These are phyloP conservation scores for Diplosphaera chodatii DNA, from an alignment of 139 green algal species.

Conservation along the genomic window DNA sequence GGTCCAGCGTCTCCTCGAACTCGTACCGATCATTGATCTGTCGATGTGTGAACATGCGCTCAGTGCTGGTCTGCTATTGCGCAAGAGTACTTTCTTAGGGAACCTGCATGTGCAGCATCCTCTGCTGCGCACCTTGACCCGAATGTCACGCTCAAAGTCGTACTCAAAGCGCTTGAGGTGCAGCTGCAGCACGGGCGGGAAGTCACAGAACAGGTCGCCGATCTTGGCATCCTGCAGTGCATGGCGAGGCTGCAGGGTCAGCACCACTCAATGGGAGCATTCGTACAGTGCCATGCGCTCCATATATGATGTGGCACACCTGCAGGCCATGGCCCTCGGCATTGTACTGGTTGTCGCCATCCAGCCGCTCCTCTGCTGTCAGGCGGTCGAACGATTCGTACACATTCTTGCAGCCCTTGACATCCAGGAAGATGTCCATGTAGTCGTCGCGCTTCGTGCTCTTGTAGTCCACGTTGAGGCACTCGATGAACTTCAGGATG, in stretches of 20 bases:
- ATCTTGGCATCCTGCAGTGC: conserved; percentile 77
- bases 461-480: conserved; percentile 91
- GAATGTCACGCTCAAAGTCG: conserved; percentile 79
- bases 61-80: no score
- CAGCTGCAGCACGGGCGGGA: conserved; percentile 93
- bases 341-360: conserved; percentile 93
- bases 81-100: no score
- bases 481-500: conserved; percentile 86
- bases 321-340: conserved; percentile 86
- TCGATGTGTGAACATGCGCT: background rate
- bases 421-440: conserved; percentile 79
- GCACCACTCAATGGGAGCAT: no score
- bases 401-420: conserved; percentile 80
- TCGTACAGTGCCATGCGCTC: background rate
- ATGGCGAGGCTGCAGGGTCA: no score
- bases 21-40: conserved; percentile 96
- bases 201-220: conserved; percentile 81
- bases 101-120: no score
- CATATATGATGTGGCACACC: conserved; percentile 22
- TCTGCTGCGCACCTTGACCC: conserved; percentile 63
- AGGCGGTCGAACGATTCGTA: conserved; percentile 81
- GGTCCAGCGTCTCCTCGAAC: conserved; percentile 85
- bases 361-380: conserved; percentile 66
- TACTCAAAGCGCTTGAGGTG: conserved; percentile 99
- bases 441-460: conserved; percentile 78